phyloP scores from a whole-genome alignment of 2,329 filamentous ascomycete genomes.

The Fusarium nanum region DNA sequence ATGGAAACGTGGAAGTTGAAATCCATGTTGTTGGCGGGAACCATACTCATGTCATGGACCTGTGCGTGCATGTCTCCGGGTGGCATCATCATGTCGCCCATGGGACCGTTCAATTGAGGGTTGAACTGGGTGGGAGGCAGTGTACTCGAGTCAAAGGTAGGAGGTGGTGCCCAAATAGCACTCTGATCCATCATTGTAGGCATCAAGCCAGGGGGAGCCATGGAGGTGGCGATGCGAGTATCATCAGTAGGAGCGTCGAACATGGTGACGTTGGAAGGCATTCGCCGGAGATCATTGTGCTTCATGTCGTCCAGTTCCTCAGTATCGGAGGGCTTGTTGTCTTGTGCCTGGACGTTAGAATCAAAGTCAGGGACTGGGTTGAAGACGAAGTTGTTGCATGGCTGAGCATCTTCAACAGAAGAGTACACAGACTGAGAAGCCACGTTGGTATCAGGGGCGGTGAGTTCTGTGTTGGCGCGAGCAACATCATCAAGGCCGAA shows the following conservation, averaged over 20 bases:
- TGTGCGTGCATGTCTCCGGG: not conserved
- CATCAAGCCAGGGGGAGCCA: not conserved
- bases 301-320: not conserved
- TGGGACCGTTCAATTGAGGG: not conserved
- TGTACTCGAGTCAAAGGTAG: no score
- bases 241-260: not conserved
- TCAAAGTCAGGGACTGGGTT: not conserved
- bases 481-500: not conserved
- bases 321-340: not conserved
- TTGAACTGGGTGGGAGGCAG: not conserved
- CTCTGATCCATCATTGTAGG: not conserved
- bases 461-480: not conserved
- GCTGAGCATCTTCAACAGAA: not conserved
- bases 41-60: not conserved
- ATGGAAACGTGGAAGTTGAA: not conserved
- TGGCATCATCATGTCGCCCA: not conserved
- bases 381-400: not conserved
- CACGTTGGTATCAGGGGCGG: not conserved
- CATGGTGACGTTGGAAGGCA: not conserved
- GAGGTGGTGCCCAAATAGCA: not conserved
- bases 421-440: not conserved
- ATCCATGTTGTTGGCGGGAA: not conserved
- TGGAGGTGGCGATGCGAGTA: not conserved
- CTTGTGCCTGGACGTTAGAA: not conserved
- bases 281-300: not conserved